Evolutionary conservation across 2,329 filamentous ascomycete genomes (phyloP), one percentile per base, ranked within the genome.

Genomic region (Aspergillus transmontanensis): DNA sequence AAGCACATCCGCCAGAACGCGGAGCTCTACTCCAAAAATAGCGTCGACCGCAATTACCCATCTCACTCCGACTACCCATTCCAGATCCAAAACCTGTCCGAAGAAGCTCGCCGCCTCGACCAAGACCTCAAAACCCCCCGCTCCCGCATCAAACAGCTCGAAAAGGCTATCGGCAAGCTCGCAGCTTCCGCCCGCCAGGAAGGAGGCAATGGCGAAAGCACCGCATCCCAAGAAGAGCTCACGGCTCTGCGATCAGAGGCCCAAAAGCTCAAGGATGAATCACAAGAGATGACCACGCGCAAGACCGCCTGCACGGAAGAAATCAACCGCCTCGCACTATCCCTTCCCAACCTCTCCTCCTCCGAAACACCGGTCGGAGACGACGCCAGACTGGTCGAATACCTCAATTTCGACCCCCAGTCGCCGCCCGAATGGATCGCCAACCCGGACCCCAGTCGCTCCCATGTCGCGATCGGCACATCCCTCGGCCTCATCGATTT

Each of bases 401-500:
- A 93, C 75, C 91, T 98, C 81, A 96, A 96, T 77, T 84, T 90
- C 62, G 85, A 89, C 77, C 89, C 83, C 12, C 79, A 75, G 73
- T 74, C 68, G 48, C 76, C 77, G 4, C 73, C 78, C 0, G 64
- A 74, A 23, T 79, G 76, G 69, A 66, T 73, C 63, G 58, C 65
- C 46, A 36, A 60, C 16, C 61, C 69, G 63, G 63, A 73, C 63
- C 62, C 70, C 7, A 68, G 72, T n/a, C 80, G 87, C 48, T 94
- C 91, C 0, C 94, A 97, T 76, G 90, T 95, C 9, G 86, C 94
- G 69, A 94, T 99, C 69, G 95, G 95, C 36, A 84, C 88, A 5
- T 87, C 93, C 73, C 86, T 99, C n/a, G 89, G 90, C 39, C 85
- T 99, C n/a, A 83, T 99, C 58, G 94, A 99, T 80, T 97, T 99